A percentile compares a stretch with the other conserved stretches of the same genome.
Conservation (phyloP, 345 rosid species). For the Nephelium lappaceum region DNA sequence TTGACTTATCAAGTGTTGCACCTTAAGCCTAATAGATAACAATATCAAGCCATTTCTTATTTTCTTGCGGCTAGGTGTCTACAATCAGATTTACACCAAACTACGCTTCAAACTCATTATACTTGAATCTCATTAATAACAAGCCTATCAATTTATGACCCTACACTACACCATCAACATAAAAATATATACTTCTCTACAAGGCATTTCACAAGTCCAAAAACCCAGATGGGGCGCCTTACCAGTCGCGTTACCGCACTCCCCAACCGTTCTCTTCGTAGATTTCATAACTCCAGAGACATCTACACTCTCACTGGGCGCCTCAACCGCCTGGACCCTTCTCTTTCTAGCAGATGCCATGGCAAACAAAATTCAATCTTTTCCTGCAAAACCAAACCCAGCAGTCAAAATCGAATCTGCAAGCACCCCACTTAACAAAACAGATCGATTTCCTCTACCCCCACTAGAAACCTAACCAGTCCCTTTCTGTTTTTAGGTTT, state of each 20-base stretch:
- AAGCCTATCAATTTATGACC: not conserved
- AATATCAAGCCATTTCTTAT: not conserved
- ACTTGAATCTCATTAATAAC: no score
- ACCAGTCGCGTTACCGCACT: conserved; percentile 28
- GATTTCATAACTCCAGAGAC: conserved; percentile 26
- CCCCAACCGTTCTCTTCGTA: conserved; percentile 19
- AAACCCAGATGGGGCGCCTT: conserved; percentile 6
- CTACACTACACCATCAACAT: not conserved
- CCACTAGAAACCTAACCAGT: not conserved
- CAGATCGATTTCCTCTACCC: not conserved
- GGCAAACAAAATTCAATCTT: not conserved
- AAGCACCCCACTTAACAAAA: not conserved
- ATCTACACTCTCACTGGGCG: conserved; percentile 13
- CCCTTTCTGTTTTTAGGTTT: not conserved
- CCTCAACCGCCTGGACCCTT: conserved; percentile 20
- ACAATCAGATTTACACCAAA: no score
- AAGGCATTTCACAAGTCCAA: not conserved
- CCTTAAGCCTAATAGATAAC: not conserved
- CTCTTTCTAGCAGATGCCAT: conserved; percentile 37
- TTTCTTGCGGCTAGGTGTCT: not conserved
- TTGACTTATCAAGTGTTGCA: not conserved
- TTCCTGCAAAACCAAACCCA: conserved; percentile 5
- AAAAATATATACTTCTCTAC: not conserved
- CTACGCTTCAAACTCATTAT: no score
- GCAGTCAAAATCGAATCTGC: not conserved